phyloP scores from a whole-genome alignment of 805 yeast genomes.

The Starmerella tilneyi region DNA sequence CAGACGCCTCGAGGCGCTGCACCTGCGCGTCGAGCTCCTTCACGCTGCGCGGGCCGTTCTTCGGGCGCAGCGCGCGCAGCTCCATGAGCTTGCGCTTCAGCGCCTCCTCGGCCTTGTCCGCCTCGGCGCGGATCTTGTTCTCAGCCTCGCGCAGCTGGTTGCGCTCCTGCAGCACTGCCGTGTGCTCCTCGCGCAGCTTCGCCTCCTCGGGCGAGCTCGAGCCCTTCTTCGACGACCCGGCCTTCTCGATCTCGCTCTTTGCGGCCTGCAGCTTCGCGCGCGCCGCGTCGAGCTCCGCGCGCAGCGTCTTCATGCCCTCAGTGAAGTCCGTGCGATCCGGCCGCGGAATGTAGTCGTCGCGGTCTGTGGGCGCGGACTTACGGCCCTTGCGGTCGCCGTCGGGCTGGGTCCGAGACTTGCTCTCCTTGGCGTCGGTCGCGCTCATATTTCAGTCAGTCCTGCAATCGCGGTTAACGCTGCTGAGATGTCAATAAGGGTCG shows the following conservation, averaged over 20 bases:
- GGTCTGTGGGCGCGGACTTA: neutral
- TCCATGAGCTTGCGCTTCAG: constrained; percentile 69
- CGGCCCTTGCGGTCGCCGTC: constrained; percentile 4
- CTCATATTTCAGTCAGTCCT: too few species aligned
- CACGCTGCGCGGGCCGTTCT: constrained; percentile 46
- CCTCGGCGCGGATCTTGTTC: constrained; percentile 45
- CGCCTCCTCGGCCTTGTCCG: constrained; percentile 56
- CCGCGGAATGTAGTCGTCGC: constrained; percentile 21
- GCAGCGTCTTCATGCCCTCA: constrained; percentile 26
- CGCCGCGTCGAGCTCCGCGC: constrained; percentile 25
- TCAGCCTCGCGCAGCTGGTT: constrained; percentile 34
- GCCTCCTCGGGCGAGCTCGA: constrained; percentile 36
- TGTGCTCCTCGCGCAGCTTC: constrained; percentile 42
- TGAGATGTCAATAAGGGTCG: constrained; percentile 1
- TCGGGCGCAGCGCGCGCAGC: constrained; percentile 59
- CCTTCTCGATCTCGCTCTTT: constrained; percentile 24
- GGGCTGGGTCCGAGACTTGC: constrained; percentile 1
- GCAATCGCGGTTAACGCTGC: too few species aligned
- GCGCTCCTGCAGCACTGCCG: constrained; percentile 38
- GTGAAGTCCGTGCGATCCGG: constrained; percentile 29
- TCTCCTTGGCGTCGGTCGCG: constrained; percentile 5
- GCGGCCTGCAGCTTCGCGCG: constrained; percentile 26
- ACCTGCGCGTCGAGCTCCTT: constrained; percentile 33
- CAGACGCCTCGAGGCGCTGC: constrained; percentile 50
- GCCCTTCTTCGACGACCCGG: constrained; percentile 8